A percentile compares a stretch with the other conserved stretches of the same genome.
Conservation (phyloP, 352 stramenopile genomes). For the Plasmopara viticola region DNA sequence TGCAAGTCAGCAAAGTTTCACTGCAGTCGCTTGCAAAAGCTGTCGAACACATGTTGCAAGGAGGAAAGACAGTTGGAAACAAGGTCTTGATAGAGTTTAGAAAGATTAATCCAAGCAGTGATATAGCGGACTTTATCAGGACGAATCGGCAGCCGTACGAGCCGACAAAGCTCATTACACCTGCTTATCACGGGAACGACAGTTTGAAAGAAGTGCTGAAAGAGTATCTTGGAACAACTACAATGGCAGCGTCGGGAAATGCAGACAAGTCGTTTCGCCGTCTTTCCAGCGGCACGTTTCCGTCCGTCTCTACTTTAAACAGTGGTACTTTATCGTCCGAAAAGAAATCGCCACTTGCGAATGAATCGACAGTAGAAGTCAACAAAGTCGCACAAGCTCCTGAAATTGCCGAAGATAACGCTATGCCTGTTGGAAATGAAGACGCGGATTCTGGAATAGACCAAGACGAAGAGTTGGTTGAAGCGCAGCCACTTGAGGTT, state of each 20-base stretch:
- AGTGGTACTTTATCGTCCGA: conserved; percentile 10
- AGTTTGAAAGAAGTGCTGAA: conserved; percentile 48
- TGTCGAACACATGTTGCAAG: conserved; percentile 51
- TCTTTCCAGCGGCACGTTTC: conserved; percentile 1
- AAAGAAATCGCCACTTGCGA: conserved; percentile 9
- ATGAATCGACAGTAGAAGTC: neutral
- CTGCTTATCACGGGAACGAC: conserved; percentile 41
- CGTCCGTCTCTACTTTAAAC: conserved; percentile 3
- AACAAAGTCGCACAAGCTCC: conserved; percentile 2
- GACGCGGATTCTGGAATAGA: conserved; percentile 9
- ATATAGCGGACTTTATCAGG: conserved; percentile 64
- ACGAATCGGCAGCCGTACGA: conserved; percentile 40
- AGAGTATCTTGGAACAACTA: conserved; percentile 33
- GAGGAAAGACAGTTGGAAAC: conserved; percentile 29
- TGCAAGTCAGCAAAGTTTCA: conserved; percentile 78
- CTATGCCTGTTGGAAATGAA: conserved; percentile 10
- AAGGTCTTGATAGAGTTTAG: conserved; percentile 39
- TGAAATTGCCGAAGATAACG: conserved; percentile 6
- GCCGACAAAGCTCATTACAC: conserved; percentile 38
- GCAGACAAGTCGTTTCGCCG: conserved; percentile 12
- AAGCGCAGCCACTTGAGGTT: conserved; percentile 42
- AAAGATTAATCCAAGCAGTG: conserved; percentile 42
- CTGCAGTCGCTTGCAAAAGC: conserved; percentile 64
- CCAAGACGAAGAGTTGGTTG: conserved; percentile 35
- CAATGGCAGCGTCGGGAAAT: conserved; percentile 11